These are phyloP conservation scores for Lepidium didymum DNA, from an alignment of 345 rosid genomes.

Conservation along the genomic window DNA sequence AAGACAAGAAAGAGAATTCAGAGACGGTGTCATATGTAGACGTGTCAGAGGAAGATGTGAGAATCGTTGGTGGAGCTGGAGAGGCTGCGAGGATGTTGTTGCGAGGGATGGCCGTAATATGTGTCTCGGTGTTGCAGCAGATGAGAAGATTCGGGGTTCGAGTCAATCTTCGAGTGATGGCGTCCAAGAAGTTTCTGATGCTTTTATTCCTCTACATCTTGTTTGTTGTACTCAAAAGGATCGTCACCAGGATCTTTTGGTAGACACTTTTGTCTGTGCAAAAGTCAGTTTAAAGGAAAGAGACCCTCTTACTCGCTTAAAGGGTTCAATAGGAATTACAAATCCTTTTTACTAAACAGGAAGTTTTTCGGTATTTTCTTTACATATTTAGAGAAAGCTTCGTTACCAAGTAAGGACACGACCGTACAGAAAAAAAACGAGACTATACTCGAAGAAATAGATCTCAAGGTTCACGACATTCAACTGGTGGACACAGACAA, in stretches of 20 bases:
- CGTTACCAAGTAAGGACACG: constrained; percentile 20
- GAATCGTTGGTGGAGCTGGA: constrained; percentile 30
- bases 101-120: constrained; percentile 37
- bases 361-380: not conserved
- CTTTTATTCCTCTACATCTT: constrained; percentile 38
- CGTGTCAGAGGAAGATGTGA: constrained; percentile 31
- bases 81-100: constrained; percentile 40
- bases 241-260: constrained; percentile 22
- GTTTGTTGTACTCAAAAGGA: constrained; percentile 37
- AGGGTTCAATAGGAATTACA: not conserved
- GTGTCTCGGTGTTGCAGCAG: constrained; percentile 25
- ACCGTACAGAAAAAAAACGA: constrained; percentile 57
- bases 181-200: constrained; percentile 68
- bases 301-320: not conserved
- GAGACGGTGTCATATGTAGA: constrained; percentile 48
- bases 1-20: constrained; percentile 8
- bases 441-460: constrained; percentile 32
- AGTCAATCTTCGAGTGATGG: constrained; percentile 69
- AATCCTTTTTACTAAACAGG: not conserved
- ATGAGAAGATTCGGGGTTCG: constrained; percentile 63
- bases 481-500: constrained; percentile 46
- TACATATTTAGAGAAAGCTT: not conserved
- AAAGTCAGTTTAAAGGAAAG: not conserved
- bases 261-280: not conserved
- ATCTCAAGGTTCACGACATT: constrained; percentile 49